Evolutionary conservation across 495 filamentous ascomycete species (phyloP).

Genomic region (Cryomyces minteri): DNA sequence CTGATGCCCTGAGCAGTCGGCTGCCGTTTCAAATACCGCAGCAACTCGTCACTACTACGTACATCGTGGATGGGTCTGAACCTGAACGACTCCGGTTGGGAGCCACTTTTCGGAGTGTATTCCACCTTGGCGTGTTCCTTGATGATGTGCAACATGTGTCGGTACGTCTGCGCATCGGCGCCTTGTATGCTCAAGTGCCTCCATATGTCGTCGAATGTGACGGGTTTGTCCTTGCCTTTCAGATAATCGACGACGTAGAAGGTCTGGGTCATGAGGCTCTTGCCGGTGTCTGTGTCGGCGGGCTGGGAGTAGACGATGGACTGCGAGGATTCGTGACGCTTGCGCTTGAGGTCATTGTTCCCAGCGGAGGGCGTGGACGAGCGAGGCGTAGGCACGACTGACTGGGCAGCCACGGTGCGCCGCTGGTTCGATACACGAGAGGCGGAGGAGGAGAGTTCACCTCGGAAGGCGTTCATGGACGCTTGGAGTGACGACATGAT

Average conservation of each 20-base stretch:
- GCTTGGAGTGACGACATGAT: constrained; percentile 15
- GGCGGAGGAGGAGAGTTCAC: constrained; percentile 10
- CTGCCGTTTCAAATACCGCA: constrained; percentile 61
- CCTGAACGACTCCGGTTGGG: constrained; percentile 36
- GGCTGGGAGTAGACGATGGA: constrained; percentile 58
- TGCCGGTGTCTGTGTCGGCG: constrained; percentile 53
- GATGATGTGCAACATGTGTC: constrained; percentile 27
- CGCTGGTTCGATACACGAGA: constrained; percentile 4
- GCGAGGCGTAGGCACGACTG: constrained; percentile 9
- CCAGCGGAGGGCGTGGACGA: constrained; percentile 7
- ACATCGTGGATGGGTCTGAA: constrained; percentile 72
- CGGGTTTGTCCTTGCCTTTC: constrained; percentile 52
- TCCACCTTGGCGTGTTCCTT: constrained; percentile 46
- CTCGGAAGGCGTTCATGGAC: constrained; percentile 4
- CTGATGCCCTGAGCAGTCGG: constrained; percentile 61
- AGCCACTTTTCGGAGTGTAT: constrained; percentile 40
- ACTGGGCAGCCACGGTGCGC: constrained; percentile 3
- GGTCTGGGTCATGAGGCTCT: constrained; percentile 67
- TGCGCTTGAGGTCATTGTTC: constrained; percentile 31
- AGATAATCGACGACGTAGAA: constrained; percentile 70
- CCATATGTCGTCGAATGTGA: constrained; percentile 54
- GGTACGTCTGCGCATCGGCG: constrained; percentile 19
- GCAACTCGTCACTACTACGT: constrained; percentile 49
- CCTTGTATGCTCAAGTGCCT: constrained; percentile 44
- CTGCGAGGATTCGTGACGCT: constrained; percentile 29